Conservation (phyloP, 257 asterid genomes). For the Solanum bulbocastanum region DNA sequence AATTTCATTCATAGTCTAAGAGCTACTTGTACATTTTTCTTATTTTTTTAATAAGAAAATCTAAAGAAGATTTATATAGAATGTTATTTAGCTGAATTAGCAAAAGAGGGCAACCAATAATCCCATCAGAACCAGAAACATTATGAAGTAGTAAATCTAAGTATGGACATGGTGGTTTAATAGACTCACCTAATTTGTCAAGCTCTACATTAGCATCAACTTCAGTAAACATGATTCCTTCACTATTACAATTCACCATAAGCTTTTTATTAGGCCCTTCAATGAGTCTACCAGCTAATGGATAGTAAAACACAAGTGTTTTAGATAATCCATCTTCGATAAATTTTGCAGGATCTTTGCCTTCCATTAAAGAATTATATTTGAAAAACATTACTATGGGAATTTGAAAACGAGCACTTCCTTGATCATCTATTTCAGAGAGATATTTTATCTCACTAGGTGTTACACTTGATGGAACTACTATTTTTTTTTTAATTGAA, state of each 20-base stretch:
- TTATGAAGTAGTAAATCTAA: not conserved
- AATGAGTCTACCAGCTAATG: not conserved
- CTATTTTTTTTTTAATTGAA: not conserved
- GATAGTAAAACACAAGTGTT: constrained; percentile 5
- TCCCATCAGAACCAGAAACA: not conserved
- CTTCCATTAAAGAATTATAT: not conserved
- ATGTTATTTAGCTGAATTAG: not conserved
- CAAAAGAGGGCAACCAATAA: not conserved
- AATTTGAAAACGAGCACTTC: not conserved
- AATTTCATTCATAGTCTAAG: too few species aligned
- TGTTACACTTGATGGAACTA: not conserved
- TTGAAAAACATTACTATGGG: not conserved
- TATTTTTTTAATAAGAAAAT: too few species aligned
- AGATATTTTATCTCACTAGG: not conserved
- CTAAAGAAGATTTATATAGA: too few species aligned
- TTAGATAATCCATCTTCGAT: constrained; percentile 7
- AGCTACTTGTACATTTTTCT: too few species aligned
- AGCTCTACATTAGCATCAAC: not conserved
- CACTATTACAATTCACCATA: constrained; percentile 1
- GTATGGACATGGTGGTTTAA: not conserved
- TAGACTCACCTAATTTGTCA: too few species aligned
- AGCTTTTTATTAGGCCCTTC: not conserved
- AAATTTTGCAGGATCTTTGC: not conserved
- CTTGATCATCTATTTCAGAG: not conserved
- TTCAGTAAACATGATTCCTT: constrained; percentile 12